phyloP scores from a whole-genome alignment of 306 rosid genomes.

The Alnus glutinosa region DNA sequence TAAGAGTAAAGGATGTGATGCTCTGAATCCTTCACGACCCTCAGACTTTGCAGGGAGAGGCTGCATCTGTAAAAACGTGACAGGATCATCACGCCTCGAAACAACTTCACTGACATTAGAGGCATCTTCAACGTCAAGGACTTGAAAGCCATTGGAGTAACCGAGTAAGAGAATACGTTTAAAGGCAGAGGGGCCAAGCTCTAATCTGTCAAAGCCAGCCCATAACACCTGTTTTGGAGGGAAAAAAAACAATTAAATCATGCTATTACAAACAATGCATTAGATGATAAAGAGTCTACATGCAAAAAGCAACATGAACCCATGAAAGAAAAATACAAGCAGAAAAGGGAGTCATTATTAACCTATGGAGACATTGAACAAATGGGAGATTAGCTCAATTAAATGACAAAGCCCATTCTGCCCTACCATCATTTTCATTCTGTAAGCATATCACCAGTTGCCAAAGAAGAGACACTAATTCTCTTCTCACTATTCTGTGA shows the following conservation, averaged over 20 bases:
- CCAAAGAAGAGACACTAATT: background rate
- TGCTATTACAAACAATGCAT: constrained; percentile 11
- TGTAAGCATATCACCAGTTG: background rate
- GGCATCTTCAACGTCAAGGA: constrained; percentile 88
- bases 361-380: background rate
- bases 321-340: background rate
- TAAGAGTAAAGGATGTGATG: constrained; percentile 88
- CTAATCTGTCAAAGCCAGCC: constrained; percentile 85
- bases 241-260: constrained; percentile 20
- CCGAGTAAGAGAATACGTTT: constrained; percentile 79
- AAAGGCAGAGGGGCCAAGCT: constrained; percentile 60
- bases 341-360: background rate
- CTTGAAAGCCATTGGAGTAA: constrained; percentile 93
- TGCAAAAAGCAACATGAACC: background rate
- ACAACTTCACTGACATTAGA: constrained; percentile 72
- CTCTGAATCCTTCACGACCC: constrained; percentile 68
- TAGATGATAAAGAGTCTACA: background rate
- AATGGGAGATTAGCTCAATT: background rate
- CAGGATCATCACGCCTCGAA: constrained; percentile 90
- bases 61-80: constrained; percentile 91
- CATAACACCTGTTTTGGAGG: constrained; percentile 73
- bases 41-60: constrained; percentile 66
- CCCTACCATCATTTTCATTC: background rate
- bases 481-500: background rate
- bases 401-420: background rate